phyloP scores from a whole-genome alignment of 495 filamentous ascomycete species.

The Penicillium macrosclerotiorum region DNA sequence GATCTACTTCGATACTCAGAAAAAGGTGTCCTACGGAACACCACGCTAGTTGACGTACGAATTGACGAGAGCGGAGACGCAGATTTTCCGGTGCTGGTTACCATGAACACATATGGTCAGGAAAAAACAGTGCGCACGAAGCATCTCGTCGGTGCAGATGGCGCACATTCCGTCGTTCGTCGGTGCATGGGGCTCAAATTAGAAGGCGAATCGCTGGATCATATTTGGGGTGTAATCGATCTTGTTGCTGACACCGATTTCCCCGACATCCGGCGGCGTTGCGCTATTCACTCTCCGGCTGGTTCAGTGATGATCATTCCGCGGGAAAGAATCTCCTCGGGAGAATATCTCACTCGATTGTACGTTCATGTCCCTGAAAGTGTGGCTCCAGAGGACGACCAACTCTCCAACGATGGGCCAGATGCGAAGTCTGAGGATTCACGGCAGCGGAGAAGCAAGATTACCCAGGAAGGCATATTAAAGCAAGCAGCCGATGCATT shows the following conservation, averaged over 20 bases:
- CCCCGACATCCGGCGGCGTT: conserved; percentile 33
- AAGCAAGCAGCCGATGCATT: conserved; percentile 30
- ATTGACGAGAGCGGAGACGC: conserved; percentile 6
- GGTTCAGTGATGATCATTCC: conserved; percentile 36
- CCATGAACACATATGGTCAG: not conserved
- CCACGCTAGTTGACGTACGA: conserved; percentile 1
- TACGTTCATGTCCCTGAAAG: conserved; percentile 47
- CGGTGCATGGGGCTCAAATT: conserved; percentile 42
- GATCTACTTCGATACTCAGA: conserved; percentile 19
- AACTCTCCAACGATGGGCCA: conserved; percentile 6
- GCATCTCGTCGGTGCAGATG: conserved; percentile 30
- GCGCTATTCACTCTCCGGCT: conserved; percentile 28
- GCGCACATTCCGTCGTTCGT: conserved; percentile 25
- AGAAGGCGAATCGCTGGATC: conserved; percentile 36
- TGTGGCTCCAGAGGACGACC: conserved; percentile 3
- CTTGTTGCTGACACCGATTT: conserved; percentile 35
- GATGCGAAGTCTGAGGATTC: conserved; percentile 12
- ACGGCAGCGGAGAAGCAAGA: conserved; percentile 19
- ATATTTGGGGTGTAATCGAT: conserved; percentile 43
- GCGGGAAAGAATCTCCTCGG: conserved; percentile 25
- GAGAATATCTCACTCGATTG: conserved; percentile 55
- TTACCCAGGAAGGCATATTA: conserved; percentile 32
- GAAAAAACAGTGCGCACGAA: conserved; percentile 15
- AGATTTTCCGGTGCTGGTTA: conserved; percentile 1
- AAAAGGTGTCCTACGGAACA: conserved; percentile 5